Percentiles rank a stretch among this genome's conserved stretches.
phyloP scores from a whole-genome alignment of 1,284 basidiomycete genomes.

The Earliella scabrosa region DNA sequence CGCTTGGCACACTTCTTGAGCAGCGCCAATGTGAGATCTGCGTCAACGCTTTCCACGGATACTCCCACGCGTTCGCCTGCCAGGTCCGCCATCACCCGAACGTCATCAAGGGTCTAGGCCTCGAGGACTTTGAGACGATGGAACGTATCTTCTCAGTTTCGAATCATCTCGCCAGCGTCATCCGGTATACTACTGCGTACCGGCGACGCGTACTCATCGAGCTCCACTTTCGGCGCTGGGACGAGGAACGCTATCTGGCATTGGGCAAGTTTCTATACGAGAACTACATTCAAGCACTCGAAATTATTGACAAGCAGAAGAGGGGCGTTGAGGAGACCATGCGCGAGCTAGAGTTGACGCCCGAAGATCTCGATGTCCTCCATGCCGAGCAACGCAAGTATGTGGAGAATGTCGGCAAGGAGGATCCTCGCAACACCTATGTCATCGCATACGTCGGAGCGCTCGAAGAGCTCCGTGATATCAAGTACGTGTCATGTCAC shows the following conservation, averaged over 20 bases:
- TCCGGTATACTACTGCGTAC: constrained; percentile 32
- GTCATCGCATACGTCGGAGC: constrained; percentile 26
- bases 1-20: constrained; percentile 27
- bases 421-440: constrained; percentile 19
- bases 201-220: constrained; percentile 34
- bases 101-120: constrained; percentile 28
- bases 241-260: constrained; percentile 33
- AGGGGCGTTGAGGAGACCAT: neutral
- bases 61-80: constrained; percentile 35
- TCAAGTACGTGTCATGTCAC: neutral
- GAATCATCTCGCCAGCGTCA: constrained; percentile 32
- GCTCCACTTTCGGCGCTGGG: constrained; percentile 32
- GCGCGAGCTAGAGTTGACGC: neutral
- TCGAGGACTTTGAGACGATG: constrained; percentile 37
- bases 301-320: constrained; percentile 22
- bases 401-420: constrained; percentile 22
- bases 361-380: neutral
- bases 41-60: constrained; percentile 37
- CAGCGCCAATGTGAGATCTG: constrained; percentile 18
- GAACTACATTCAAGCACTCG: constrained; percentile 31
- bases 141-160: constrained; percentile 36
- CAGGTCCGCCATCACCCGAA: constrained; percentile 35
- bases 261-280: constrained; percentile 28
- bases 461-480: constrained; percentile 3
- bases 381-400: constrained; percentile 8